Base-by-base conservation (phyloP, 495 filamentous ascomycete genomes). In the Tuber umbilicatum region DNA sequence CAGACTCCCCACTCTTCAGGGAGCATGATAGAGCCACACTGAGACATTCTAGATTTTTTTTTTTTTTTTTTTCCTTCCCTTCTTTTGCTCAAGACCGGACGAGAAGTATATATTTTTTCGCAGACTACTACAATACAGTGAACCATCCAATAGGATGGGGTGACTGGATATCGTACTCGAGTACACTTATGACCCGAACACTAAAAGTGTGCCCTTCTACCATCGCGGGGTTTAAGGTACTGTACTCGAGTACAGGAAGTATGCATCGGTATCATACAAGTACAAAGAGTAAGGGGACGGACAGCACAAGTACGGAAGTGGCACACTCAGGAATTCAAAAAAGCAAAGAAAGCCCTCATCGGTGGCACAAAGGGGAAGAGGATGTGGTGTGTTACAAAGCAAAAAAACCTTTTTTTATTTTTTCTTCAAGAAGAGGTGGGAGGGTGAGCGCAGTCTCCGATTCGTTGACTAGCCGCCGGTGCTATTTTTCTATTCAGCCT, bases 401-500 rank as follows among this genome's bases (percentile, higher is more conserved):
- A 21, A 50, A n/a, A 21, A 50, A n/a, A 6, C 5, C 5, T 23
- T 23, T 47, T 47, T 47, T 47, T 47, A 23, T 5, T 45, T 45
- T 45, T 19, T 64, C 27, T 27, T n/a, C 10, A 1, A 10, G 2
- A 12, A 27, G 19, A 60, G 5, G 27, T 2, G 35, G 73, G 69
- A 43, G 70, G 76, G 76, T 68, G 67, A 38, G 38, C 69, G 23
- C n/a, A n/a, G 23, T 42, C 27, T 69, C 21, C 72, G 77, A 79
- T 79, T 79, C n/a, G 77, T 70, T 47, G 76, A 23, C 71, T 79
- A 79, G 76, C 76, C 77, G 77, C 77, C 72, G 69, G 40, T 72
- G 76, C 76, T 79, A 79, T 79, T 79, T 79, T 64, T 79, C 42
- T 73, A 27, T 69, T 68, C 64, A 60, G 43, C 71, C 76, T 69